phyloP scores from a whole-genome alignment of 1,139 yeast genomes.

The Zygosaccharomyces sapae region DNA sequence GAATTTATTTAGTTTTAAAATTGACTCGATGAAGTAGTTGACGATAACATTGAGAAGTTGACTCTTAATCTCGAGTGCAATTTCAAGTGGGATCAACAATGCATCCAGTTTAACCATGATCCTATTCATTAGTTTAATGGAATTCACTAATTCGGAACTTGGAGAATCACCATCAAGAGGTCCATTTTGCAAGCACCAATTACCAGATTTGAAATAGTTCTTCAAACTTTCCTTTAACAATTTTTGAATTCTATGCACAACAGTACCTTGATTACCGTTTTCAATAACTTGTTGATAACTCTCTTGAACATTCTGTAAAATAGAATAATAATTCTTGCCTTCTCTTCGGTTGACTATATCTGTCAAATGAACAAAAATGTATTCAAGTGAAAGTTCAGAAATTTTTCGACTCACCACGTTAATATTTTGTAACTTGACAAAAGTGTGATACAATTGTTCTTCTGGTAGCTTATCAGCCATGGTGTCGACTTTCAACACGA shows the following conservation, averaged over 20 bases:
- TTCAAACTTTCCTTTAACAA: conserved; percentile 28
- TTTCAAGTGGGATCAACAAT: conserved; percentile 27
- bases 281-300: conserved; percentile 24
- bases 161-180: conserved; percentile 13
- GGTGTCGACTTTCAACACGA: conserved; percentile 44
- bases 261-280: conserved; percentile 26
- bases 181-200: conserved; percentile 22
- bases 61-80: conserved; percentile 36
- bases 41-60: conserved; percentile 47
- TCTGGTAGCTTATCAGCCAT: conserved; percentile 40
- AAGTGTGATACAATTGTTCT: conserved; percentile 39
- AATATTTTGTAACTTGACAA: conserved; percentile 37
- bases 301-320: conserved; percentile 27
- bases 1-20: conserved; percentile 63
- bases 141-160: conserved; percentile 29
- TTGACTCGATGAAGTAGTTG: conserved; percentile 50
- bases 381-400: conserved; percentile 57
- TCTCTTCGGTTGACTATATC: conserved; percentile 38
- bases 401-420: conserved; percentile 51
- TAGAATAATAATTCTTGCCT: conserved; percentile 27
- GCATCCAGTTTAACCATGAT: conserved; percentile 35
- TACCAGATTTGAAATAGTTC: conserved; percentile 31
- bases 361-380: conserved; percentile 49
- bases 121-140: conserved; percentile 24
- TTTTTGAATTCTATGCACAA: conserved; percentile 31